Evolutionary conservation across 345 rosid species (phyloP).

Genomic region (Theobroma cacao): DNA sequence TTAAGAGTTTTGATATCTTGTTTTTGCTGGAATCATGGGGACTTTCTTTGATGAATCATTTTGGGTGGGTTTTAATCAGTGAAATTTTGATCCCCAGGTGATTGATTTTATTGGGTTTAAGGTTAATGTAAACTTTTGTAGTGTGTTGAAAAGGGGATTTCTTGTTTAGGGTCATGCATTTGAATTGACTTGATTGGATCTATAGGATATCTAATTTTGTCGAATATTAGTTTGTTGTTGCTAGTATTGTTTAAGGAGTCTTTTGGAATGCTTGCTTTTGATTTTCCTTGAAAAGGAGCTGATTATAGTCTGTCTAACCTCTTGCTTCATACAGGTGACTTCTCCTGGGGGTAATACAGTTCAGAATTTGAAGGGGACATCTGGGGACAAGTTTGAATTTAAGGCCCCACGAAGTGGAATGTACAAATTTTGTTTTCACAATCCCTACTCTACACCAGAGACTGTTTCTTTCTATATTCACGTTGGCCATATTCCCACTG

Average conservation of each 20-base stretch:
- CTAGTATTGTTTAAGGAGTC: background rate
- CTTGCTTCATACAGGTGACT: constrained; percentile 52
- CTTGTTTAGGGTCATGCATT: background rate
- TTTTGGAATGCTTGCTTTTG: background rate
- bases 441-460: constrained; percentile 88
- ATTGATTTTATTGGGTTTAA: background rate
- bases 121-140: background rate
- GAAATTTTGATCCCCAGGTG: background rate
- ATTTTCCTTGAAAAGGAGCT: background rate
- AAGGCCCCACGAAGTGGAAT: constrained; percentile 94
- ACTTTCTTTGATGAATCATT: background rate
- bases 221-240: background rate
- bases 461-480: constrained; percentile 94
- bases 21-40: background rate
- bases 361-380: constrained; percentile 70
- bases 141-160: background rate
- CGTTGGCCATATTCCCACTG: constrained; percentile 91
- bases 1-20: background rate
- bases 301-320: background rate
- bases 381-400: constrained; percentile 92
- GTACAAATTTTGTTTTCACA: constrained; percentile 96
- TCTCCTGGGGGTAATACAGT: constrained; percentile 79
- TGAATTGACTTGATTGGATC: constrained; percentile 1
- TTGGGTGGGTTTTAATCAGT: background rate
- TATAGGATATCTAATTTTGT: background rate